phyloP scores from a whole-genome alignment of 345 rosid genomes.

The Kernera saxatilis region DNA sequence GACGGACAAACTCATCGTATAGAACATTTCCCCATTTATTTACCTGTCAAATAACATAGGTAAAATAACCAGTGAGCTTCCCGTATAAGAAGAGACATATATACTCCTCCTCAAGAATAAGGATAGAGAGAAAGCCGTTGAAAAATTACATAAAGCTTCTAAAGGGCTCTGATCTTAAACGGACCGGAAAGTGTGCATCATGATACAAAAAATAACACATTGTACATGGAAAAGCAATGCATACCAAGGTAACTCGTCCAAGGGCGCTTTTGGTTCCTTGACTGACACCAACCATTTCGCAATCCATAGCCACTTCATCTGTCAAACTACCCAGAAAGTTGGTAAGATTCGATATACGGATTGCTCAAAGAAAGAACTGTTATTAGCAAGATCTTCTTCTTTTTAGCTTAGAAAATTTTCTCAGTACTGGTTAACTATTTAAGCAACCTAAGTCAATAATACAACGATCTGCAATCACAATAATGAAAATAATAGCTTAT shows the following conservation, averaged over 20 bases:
- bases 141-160: neutral
- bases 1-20: slow-evolving; percentile 91
- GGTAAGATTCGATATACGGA: slow-evolving; percentile 3
- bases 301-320: slow-evolving; percentile 86
- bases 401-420: neutral
- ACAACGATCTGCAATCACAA: neutral
- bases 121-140: neutral
- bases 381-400: neutral
- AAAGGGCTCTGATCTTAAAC: neutral
- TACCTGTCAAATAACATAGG: slow-evolving; percentile 54
- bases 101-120: neutral
- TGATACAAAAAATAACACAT: neutral
- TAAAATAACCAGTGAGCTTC: slow-evolving; percentile 10
- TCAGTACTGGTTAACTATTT: neutral
- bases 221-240: neutral
- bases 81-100: neutral
- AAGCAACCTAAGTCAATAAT: neutral
- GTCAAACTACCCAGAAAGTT: slow-evolving; percentile 56
- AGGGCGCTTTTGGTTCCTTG: slow-evolving; percentile 92
- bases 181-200: neutral
- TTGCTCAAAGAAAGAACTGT: neutral
- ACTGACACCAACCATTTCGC: slow-evolving; percentile 97
- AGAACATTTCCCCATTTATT: slow-evolving; percentile 88
- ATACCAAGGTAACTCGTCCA: slow-evolving; percentile 89
- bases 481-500: neutral